phyloP scores from a whole-genome alignment of 1,284 basidiomycete genomes.

The Testicularia cyperi region DNA sequence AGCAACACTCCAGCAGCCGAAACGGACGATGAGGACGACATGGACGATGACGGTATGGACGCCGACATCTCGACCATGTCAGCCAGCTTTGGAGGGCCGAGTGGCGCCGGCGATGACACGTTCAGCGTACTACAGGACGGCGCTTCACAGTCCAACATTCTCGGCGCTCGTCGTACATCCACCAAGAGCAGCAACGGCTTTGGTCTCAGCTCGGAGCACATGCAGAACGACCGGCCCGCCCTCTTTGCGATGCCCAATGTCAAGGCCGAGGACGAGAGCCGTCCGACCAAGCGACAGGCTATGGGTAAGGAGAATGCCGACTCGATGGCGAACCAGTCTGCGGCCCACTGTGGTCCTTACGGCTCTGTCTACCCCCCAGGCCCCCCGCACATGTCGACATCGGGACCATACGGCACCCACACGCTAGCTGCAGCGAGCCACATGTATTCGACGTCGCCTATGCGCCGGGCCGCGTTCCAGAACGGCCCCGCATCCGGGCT shows the following conservation, averaged over 20 bases:
- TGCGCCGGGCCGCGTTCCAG: conserved; percentile 3
- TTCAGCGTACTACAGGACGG: conserved; percentile 2
- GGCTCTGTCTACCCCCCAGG: too few species aligned
- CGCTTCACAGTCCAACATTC: background rate
- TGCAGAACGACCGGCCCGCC: too few species aligned
- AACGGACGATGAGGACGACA: conserved; percentile 18
- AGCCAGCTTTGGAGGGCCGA: conserved; percentile 13
- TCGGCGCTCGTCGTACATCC: too few species aligned
- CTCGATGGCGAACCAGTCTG: too few species aligned
- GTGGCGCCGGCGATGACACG: conserved; percentile 11
- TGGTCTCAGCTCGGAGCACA: too few species aligned
- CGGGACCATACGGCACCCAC: conserved; percentile 8
- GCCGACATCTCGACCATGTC: conserved; percentile 32
- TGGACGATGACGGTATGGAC: conserved; percentile 27
- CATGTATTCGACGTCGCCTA: conserved; percentile 21
- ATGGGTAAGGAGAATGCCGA: too few species aligned
- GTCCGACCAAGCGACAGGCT: conserved; percentile 15
- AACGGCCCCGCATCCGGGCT: conserved; percentile 1
- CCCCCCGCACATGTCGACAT: conserved; percentile 3
- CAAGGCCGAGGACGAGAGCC: conserved; percentile 6
- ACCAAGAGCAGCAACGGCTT: too few species aligned
- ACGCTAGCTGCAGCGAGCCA: conserved; percentile 1
- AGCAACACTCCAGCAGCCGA: conserved; percentile 23
- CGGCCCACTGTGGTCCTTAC: too few species aligned
- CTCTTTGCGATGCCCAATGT: conserved; percentile 7